Evolutionary conservation across 1,284 basidiomycete genomes (phyloP).

Genomic region (Xerocomus cyaneibrunnescens): DNA sequence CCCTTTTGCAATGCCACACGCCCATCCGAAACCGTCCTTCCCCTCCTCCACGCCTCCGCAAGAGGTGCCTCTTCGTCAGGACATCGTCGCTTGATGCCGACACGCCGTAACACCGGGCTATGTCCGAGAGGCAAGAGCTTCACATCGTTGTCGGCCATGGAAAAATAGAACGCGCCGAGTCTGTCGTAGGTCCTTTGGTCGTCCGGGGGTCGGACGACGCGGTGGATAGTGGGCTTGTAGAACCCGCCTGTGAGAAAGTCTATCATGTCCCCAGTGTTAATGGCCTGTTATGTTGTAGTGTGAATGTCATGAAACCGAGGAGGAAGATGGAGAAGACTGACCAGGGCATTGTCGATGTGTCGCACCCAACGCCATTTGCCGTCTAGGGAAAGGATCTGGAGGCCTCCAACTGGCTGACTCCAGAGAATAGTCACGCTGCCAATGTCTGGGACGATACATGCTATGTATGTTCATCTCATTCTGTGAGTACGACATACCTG

Average conservation of each 20-base stretch:
- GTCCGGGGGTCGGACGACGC: slow-evolving; percentile 43
- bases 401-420: slow-evolving; percentile 55
- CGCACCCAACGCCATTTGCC: slow-evolving; percentile 57
- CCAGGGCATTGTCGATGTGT: slow-evolving; percentile 48
- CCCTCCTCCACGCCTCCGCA: slow-evolving; percentile 36
- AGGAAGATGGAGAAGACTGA: background rate
- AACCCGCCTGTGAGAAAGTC: slow-evolving; percentile 53
- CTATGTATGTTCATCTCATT: background rate
- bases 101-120: slow-evolving; percentile 31
- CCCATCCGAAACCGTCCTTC: slow-evolving; percentile 39
- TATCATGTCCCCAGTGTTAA: slow-evolving; percentile 59
- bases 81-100: slow-evolving; percentile 33
- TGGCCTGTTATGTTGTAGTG: slow-evolving; percentile 14
- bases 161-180: slow-evolving; percentile 46
- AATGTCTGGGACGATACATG: slow-evolving; percentile 40
- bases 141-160: slow-evolving; percentile 34
- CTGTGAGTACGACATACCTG: slow-evolving; percentile 34
- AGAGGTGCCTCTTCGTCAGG: slow-evolving; percentile 30
- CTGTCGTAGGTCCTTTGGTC: slow-evolving; percentile 41
- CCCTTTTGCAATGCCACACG: slow-evolving; percentile 33
- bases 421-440: slow-evolving; percentile 57
- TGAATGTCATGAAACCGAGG: background rate
- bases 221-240: slow-evolving; percentile 46
- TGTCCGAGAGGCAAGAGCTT: slow-evolving; percentile 29
- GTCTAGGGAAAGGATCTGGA: slow-evolving; percentile 52